Evolutionary conservation across 805 yeast species (phyloP), one percentile per base, ranked within the genome.

Genomic region (Lachancea sp.): DNA sequence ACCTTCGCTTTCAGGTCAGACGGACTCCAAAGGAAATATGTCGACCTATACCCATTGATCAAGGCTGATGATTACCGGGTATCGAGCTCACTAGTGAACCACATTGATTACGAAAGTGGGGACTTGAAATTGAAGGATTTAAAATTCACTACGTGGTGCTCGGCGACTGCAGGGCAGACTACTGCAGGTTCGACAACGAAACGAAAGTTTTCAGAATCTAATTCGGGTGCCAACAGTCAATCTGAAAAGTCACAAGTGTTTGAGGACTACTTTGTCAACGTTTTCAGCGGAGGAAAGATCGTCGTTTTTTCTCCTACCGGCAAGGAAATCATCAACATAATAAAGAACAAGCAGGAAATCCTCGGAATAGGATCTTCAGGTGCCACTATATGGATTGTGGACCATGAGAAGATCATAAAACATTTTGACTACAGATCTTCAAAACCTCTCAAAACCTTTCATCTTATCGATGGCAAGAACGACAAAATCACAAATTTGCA

Each of bases 291-390:
- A 5, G 63, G 64, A 7, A 52, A 56, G 36, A 40, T 62, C 20
- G 63, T 62, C 11, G 50, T 58, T 11, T 61, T 50, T 32, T 58
- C 64, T 5, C 45, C 60, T 2, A 54, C 51, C 31, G 64, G 64
- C 25, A 54, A 63, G 8, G 58, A 54, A 25, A 64, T 71, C 31
- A 55, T 58, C 4, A 53, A 60, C 34, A 53, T 71, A 11, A 49
- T 62, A 19, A 67, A 61, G 44, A 68, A 66, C 15, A 52, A 55
- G 19, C 36, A 46, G 17, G 69, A 66, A 17, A 45, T 67, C 6
- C 34, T 70, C 15, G 67, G 65, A 15, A 57, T 63, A 12, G 59
- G 63, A 17, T 56, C 70, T 22, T 47, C 54, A 15, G 67, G 57
- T 23, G 42, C 59, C 5, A 45, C 51, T 7, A 55, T 71, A n/a